phyloP scores from a whole-genome alignment of 1,284 basidiomycete genomes.

The Boletus semigastroideus region DNA sequence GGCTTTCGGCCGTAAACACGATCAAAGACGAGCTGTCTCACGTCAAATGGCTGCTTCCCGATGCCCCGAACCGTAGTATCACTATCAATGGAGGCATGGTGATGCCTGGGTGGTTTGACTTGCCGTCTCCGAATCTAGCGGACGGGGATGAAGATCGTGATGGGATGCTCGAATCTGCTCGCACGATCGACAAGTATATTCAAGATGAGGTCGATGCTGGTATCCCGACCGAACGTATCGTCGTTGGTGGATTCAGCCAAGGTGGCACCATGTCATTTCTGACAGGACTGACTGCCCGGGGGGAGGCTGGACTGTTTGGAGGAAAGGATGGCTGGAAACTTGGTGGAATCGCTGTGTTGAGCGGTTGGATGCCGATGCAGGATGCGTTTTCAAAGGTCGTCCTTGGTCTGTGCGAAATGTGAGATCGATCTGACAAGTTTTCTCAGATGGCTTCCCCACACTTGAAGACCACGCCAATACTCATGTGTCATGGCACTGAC shows the following conservation, averaged over 20 bases:
- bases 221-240: constrained; percentile 62
- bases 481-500: constrained; percentile 84
- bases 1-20: constrained; percentile 76
- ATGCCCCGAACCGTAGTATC: constrained; percentile 47
- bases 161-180: constrained; percentile 67
- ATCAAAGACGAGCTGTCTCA: constrained; percentile 60
- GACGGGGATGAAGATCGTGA: constrained; percentile 56
- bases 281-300: constrained; percentile 62
- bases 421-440: constrained; percentile 6
- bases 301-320: constrained; percentile 28
- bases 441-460: constrained; percentile 56
- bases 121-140: constrained; percentile 62
- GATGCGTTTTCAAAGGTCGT: constrained; percentile 31
- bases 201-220: constrained; percentile 73
- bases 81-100: constrained; percentile 58
- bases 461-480: constrained; percentile 66
- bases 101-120: constrained; percentile 85
- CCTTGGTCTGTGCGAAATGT: neutral
- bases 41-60: constrained; percentile 75
- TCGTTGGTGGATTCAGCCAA: constrained; percentile 89
- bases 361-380: constrained; percentile 72
- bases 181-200: constrained; percentile 68
- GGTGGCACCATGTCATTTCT: constrained; percentile 82
- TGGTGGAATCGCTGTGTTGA: constrained; percentile 71
- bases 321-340: constrained; percentile 49